phyloP scores from a whole-genome alignment of 1,284 basidiomycete species.

The Cutaneotrichosporon sp. region DNA sequence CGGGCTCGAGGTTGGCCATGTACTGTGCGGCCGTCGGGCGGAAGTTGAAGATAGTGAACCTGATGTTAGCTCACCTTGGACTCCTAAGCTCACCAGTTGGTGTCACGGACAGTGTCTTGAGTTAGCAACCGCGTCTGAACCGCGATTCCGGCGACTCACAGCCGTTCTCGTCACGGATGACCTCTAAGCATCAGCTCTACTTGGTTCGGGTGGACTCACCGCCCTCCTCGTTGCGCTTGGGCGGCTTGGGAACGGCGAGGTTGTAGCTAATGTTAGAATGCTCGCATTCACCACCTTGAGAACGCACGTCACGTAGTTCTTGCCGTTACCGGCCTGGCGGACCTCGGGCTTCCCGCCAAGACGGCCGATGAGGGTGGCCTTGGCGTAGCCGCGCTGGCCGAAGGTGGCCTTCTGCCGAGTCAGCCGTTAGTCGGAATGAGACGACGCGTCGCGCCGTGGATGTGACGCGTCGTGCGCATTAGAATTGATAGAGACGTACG shows the following conservation, averaged over 20 bases:
- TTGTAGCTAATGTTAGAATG: constrained; percentile 31
- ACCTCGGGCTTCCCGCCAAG: constrained; percentile 41
- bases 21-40: constrained; percentile 29
- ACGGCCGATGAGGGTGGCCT: constrained; percentile 44
- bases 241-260: constrained; percentile 36
- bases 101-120: constrained; percentile 29
- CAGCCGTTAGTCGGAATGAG: constrained; percentile 9
- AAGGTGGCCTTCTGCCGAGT: constrained; percentile 17
- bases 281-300: not conserved
- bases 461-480: not conserved
- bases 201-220: constrained; percentile 27
- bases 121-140: constrained; percentile 1
- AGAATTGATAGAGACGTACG: constrained; percentile 9
- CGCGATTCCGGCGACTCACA: constrained; percentile 24
- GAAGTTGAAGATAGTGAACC: constrained; percentile 49
- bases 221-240: constrained; percentile 40
- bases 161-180: constrained; percentile 33
- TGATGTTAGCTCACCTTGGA: constrained; percentile 19
- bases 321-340: constrained; percentile 31
- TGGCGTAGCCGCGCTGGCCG: constrained; percentile 30
- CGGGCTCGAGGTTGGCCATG: constrained; percentile 33
- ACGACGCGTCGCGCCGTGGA: not conserved
- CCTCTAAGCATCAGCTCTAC: constrained; percentile 15
- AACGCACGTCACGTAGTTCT: constrained; percentile 36
- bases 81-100: constrained; percentile 26